A percentile compares a stretch with the other conserved stretches of the same genome.
phyloP scores from a whole-genome alignment of 495 filamentous ascomycete genomes.

The Podospora sp. region DNA sequence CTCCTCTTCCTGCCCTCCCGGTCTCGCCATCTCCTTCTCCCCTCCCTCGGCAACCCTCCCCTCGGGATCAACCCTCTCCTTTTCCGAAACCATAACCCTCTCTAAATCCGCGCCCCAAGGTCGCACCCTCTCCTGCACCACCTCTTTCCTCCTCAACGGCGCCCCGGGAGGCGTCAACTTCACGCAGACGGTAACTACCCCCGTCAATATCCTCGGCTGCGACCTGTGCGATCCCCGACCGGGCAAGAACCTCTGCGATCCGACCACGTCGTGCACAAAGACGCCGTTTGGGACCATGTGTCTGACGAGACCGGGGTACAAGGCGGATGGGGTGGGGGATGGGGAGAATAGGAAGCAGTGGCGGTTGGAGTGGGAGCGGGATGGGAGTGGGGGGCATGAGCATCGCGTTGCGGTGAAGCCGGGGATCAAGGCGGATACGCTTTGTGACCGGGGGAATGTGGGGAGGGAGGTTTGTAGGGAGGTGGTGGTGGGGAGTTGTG shows the following conservation, averaged over 20 bases:
- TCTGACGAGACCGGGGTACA: slow-evolving; percentile 18
- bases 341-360: slow-evolving; percentile 11
- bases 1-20: slow-evolving; percentile 1
- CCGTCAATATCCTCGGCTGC: slow-evolving; percentile 15
- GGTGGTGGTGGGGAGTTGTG: slow-evolving; percentile 15
- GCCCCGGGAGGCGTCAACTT: slow-evolving; percentile 12
- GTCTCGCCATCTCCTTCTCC: slow-evolving; percentile 3
- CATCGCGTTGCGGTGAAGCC: slow-evolving; percentile 20
- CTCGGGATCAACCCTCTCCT: slow-evolving; percentile 13
- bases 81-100: slow-evolving; percentile 10
- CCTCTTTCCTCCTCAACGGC: slow-evolving; percentile 16
- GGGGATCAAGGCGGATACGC: slow-evolving; percentile 10
- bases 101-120: neutral
- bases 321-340: slow-evolving; percentile 14
- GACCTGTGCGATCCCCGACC: slow-evolving; percentile 13
- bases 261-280: slow-evolving; percentile 11
- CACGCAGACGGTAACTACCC: slow-evolving; percentile 1
- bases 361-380: slow-evolving; percentile 11
- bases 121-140: slow-evolving; percentile 1
- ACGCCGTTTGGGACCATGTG: slow-evolving; percentile 20
- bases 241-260: slow-evolving; percentile 17
- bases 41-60: slow-evolving; percentile 1
- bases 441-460: slow-evolving; percentile 12
- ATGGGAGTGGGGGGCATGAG: slow-evolving; percentile 15
- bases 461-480: slow-evolving; percentile 15